Base-by-base conservation (phyloP, 1,139 yeast species). In the Blastobotrys buckinghamii region DNA sequence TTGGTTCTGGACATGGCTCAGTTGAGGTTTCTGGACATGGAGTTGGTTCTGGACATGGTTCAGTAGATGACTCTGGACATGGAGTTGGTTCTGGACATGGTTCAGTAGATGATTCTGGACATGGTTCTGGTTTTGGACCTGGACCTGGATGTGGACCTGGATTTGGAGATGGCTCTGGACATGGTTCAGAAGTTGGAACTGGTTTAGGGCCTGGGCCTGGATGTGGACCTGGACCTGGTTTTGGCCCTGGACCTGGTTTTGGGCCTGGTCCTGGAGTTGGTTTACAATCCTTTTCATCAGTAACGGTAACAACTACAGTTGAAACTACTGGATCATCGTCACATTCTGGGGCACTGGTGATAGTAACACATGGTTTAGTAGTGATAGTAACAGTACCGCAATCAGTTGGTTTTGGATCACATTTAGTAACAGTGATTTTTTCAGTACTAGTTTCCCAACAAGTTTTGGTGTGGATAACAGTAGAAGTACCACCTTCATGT, bases 401-500 rank as follows among this genome's bases (percentile, higher is more conserved):
- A n/a, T 26, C 20, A 16, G 32, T 39, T 16, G 42, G 32, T 8
- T 9, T 26, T 39, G 42, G 26, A 17, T 16, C 38, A 19, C 39
- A 36, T 20, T 29, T 15, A 24, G 42, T 17, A 24, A 39, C 42
- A 2, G 42, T 15, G 17, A 8, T 2, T 10, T 8, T 8, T 22
- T 39, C 30, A 22, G 42, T 39, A 8, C 13, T 24, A 33, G 42
- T 39, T n/a, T 39, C 20, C 12, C 24, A 24, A 15, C 22, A 12
- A 13, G 42, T 39, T 17, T n/a, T 15, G 24, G 42, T 39, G 15
- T 24, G 8, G 42, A 39, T 15, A 13, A 39, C 42, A 17, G 42
- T 39, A 6, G 42, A 39, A 22, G 42, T 39, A 6, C 42, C 42
- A n/a, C 42, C 42, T 39, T 39, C 42, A 20, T 13, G n/a, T 39